Evolutionary conservation across 139 green algal species (phyloP).

Genomic region (Coelastrella sp.): DNA sequence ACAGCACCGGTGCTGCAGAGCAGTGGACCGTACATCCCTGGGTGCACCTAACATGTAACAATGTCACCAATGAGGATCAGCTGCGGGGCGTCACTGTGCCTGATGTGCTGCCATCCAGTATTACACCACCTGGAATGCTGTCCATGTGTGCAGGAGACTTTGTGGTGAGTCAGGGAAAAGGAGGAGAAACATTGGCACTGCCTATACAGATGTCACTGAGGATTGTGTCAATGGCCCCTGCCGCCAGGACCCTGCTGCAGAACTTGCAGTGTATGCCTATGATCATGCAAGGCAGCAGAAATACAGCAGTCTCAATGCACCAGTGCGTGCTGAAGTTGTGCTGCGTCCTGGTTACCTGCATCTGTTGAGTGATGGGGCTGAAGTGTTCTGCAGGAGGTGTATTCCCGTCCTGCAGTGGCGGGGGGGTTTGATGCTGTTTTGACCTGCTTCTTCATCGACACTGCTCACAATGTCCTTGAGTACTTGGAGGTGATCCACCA

Average conservation of each 20-base stretch:
- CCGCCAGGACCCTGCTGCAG: no score
- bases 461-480: slow-evolving; percentile 96
- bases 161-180: slow-evolving; percentile 59
- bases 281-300: neutral
- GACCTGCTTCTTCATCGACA: slow-evolving; percentile 99
- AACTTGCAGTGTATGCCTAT: neutral
- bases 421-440: slow-evolving; percentile 89
- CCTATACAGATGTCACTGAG: no score
- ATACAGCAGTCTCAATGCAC: neutral
- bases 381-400: slow-evolving; percentile 79
- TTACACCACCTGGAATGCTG: slow-evolving; percentile 71
- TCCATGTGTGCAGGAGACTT: slow-evolving; percentile 98
- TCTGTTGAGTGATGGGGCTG: neutral
- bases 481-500: slow-evolving; percentile 87
- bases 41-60: slow-evolving; percentile 82
- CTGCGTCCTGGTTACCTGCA: no score
- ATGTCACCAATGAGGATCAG: slow-evolving; percentile 75
- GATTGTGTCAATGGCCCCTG: no score
- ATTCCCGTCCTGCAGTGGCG: slow-evolving; percentile 61
- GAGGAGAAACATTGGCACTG: no score
- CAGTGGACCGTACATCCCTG: slow-evolving; percentile 87
- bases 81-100: slow-evolving; percentile 79
- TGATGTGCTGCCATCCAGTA: slow-evolving; percentile 70
- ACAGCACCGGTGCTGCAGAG: slow-evolving; percentile 56
- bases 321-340: no score